phyloP scores from a whole-genome alignment of 129 eudicot genomes.

The Chrysanthemum makinoi region DNA sequence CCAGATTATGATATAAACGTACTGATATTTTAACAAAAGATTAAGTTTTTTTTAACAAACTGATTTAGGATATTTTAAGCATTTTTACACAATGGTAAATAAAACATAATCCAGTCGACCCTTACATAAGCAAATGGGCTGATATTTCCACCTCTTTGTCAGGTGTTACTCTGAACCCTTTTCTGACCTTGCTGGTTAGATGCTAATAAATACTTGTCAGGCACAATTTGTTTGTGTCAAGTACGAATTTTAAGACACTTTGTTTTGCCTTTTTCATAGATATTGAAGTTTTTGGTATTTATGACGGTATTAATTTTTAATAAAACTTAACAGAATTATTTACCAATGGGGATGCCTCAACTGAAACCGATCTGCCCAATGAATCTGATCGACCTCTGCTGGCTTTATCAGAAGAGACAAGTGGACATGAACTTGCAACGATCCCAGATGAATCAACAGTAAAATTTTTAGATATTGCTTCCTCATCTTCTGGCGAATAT shows the following conservation, averaged over 20 bases:
- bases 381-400: conserved; percentile 7
- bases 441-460: conserved; percentile 31
- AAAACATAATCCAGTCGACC: no score
- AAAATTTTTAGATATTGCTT: conserved; percentile 47
- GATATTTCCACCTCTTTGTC: not conserved
- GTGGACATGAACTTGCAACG: conserved; percentile 24
- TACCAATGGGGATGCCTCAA: conserved; percentile 33
- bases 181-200: not conserved
- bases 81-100: no score
- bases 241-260: not conserved
- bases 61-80: no score
- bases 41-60: no score
- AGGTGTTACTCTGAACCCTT: not conserved
- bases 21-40: no score
- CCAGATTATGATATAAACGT: no score
- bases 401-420: conserved; percentile 24
- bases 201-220: no score
- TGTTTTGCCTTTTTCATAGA: not conserved
- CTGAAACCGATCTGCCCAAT: conserved; percentile 3
- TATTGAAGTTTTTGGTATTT: conserved; percentile 6
- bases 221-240: no score
- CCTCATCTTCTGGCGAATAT: conserved; percentile 68
- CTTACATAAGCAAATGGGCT: not conserved
- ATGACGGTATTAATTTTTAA: conserved; percentile 7
- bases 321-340: conserved; percentile 40